These are phyloP conservation scores for Diplocarpon rosae DNA, from an alignment of 2,329 filamentous ascomycete genomes.

Conservation along the genomic window DNA sequence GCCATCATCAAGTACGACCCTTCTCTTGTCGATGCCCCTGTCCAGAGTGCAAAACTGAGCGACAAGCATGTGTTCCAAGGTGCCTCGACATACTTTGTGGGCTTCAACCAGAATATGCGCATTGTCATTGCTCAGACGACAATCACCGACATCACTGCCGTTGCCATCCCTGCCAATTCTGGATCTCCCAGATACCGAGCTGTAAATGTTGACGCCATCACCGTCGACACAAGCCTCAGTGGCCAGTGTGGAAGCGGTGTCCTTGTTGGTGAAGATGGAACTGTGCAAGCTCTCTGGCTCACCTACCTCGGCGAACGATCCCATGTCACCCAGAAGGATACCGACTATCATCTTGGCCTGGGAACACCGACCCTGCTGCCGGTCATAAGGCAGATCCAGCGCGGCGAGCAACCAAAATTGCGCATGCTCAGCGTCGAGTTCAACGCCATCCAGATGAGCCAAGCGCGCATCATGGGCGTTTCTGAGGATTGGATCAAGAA, in stretches of 20 bases:
- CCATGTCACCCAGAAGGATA: slow-evolving; percentile 68
- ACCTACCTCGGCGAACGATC: slow-evolving; percentile 91
- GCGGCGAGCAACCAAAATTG: slow-evolving; percentile 66
- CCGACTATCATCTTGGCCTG: slow-evolving; percentile 92
- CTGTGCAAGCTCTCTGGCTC: slow-evolving; percentile 90
- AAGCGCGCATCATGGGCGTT: slow-evolving; percentile 94
- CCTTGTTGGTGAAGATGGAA: slow-evolving; percentile 77
- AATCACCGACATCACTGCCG: slow-evolving; percentile 94
- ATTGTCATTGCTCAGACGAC: slow-evolving; percentile 90
- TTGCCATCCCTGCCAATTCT: slow-evolving; percentile 88
- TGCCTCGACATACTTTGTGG: slow-evolving; percentile 89
- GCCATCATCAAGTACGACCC: slow-evolving; percentile 93
- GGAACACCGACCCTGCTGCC: slow-evolving; percentile 81
- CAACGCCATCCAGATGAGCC: slow-evolving; percentile 90
- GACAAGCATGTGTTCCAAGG: slow-evolving; percentile 80
- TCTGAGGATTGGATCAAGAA: slow-evolving; percentile 91
- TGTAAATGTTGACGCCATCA: slow-evolving; percentile 93
- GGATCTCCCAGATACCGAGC: slow-evolving; percentile 87
- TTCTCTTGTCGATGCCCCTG: slow-evolving; percentile 81
- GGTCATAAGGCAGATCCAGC: slow-evolving; percentile 77
- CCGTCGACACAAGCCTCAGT: slow-evolving; percentile 85
- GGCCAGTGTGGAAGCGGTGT: slow-evolving; percentile 92
- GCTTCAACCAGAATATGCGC: slow-evolving; percentile 92
- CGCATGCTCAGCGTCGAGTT: slow-evolving; percentile 92
- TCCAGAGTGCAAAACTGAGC: slow-evolving; percentile 78